Evolutionary conservation across 805 yeast genomes (phyloP).

Genomic region (Barnettozyma wickerhamii): DNA sequence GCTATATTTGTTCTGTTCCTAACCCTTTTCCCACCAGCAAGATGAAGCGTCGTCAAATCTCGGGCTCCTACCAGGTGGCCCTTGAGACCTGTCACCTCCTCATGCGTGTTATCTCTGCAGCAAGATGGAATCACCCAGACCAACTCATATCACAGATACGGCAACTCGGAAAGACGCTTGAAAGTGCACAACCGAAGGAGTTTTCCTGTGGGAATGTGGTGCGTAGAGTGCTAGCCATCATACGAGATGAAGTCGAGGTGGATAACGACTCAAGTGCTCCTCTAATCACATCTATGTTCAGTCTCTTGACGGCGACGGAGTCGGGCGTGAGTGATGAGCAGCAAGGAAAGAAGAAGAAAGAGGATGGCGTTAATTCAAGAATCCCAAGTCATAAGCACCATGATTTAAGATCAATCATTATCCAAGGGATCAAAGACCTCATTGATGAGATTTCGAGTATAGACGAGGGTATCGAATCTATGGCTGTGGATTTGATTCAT

Average conservation of each 20-base stretch:
- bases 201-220: slow-evolving; percentile 87
- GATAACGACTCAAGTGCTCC: slow-evolving; percentile 35
- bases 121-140: slow-evolving; percentile 78
- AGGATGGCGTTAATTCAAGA: slow-evolving; percentile 18
- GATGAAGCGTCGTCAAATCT: slow-evolving; percentile 79
- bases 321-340: slow-evolving; percentile 6
- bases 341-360: slow-evolving; percentile 8
- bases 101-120: slow-evolving; percentile 83
- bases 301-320: slow-evolving; percentile 57
- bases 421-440: slow-evolving; percentile 88
- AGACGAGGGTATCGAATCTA: slow-evolving; percentile 85
- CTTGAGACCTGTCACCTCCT: slow-evolving; percentile 81
- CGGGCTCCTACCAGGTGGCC: slow-evolving; percentile 80
- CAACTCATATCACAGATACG: slow-evolving; percentile 71
- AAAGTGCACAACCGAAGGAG: slow-evolving; percentile 84
- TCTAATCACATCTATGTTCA: slow-evolving; percentile 82
- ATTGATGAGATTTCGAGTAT: slow-evolving; percentile 87
- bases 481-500: slow-evolving; percentile 91
- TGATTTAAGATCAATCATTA: slow-evolving; percentile 79
- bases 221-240: slow-evolving; percentile 79
- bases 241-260: slow-evolving; percentile 70
- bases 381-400: slow-evolving; percentile 27
- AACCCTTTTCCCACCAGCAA: slow-evolving; percentile 25
- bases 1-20: background rate
- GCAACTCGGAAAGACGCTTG: slow-evolving; percentile 63